A percentile compares a stretch with the other conserved stretches of the same genome.
These are phyloP conservation scores for Globisporangium perplexum DNA, from an alignment of 352 stramenopile species.

Conservation along the genomic window DNA sequence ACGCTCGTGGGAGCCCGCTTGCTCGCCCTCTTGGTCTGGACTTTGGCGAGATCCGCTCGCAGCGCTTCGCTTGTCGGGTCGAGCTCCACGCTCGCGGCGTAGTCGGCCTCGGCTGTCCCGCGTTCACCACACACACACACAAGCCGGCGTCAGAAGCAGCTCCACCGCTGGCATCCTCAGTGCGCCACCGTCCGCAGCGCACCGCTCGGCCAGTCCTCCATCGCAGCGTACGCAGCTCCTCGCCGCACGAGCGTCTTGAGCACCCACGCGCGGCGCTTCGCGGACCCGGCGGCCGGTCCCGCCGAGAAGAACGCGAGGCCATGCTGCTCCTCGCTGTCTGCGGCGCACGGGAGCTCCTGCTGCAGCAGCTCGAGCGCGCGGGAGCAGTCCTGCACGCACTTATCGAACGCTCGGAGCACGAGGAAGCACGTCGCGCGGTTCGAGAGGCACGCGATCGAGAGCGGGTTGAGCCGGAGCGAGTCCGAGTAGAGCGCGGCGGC, in stretches of 20 bases:
- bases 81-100: conserved; percentile 45
- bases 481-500: conserved; percentile 52
- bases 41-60: conserved; percentile 32
- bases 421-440: conserved; percentile 72
- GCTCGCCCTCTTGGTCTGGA: conserved; percentile 16
- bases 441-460: conserved; percentile 66
- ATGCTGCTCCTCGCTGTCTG: neutral
- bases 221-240: conserved; percentile 38
- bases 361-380: conserved; percentile 52
- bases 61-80: conserved; percentile 53
- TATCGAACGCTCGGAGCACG: conserved; percentile 30
- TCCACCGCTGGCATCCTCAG: neutral
- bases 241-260: conserved; percentile 72
- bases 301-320: conserved; percentile 54
- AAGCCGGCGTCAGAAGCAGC: neutral
- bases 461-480: conserved; percentile 45
- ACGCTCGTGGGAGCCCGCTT: too few species aligned
- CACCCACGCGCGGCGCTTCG: conserved; percentile 61
- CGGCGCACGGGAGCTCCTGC: conserved; percentile 13
- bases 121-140: conserved; percentile 1
- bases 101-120: conserved; percentile 47
- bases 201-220: conserved; percentile 38
- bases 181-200: neutral
- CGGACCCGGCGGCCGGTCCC: conserved; percentile 41
- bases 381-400: conserved; percentile 62